These are phyloP conservation scores for Penicillium sp. DNA, from an alignment of 2,329 filamentous ascomycete genomes.

Conservation along the genomic window DNA sequence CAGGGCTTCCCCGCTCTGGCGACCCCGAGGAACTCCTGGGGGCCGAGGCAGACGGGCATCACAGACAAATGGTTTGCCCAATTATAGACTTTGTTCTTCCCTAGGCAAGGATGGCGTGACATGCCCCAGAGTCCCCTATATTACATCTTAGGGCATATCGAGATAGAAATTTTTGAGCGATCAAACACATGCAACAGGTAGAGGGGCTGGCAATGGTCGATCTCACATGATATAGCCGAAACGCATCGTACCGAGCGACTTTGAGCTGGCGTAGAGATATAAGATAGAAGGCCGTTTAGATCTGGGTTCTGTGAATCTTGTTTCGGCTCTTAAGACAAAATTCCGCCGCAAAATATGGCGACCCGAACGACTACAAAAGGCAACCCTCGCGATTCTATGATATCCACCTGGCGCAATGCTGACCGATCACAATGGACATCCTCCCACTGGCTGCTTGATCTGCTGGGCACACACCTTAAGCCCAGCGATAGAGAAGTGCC, in stretches of 20 bases:
- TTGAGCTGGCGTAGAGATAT: neutral
- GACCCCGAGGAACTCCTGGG: too few species aligned
- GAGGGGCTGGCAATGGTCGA: neutral
- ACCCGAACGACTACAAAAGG: conserved; percentile 1
- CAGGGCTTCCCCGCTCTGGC: neutral
- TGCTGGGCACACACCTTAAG: conserved; percentile 21
- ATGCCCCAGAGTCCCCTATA: neutral
- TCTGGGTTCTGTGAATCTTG: neutral
- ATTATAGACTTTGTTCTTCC: neutral
- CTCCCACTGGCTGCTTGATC: conserved; percentile 14
- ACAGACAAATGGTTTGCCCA: too few species aligned
- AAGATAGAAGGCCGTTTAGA: neutral
- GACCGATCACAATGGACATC: conserved; percentile 13
- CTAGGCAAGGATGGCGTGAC: neutral
- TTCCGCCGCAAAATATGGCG: conserved; percentile 4
- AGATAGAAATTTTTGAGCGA: neutral
- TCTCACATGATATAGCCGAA: neutral
- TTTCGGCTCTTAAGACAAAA: neutral
- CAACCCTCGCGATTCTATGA: conserved; percentile 14
- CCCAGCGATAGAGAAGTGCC: conserved; percentile 34
- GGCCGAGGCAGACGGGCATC: neutral
- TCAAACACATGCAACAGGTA: neutral
- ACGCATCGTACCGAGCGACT: neutral
- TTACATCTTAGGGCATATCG: neutral
- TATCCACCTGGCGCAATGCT: conserved; percentile 15